These are phyloP conservation scores for Aegilops umbellulata DNA, from an alignment of 176 grass and related monocot genomes.

Conservation along the genomic window DNA sequence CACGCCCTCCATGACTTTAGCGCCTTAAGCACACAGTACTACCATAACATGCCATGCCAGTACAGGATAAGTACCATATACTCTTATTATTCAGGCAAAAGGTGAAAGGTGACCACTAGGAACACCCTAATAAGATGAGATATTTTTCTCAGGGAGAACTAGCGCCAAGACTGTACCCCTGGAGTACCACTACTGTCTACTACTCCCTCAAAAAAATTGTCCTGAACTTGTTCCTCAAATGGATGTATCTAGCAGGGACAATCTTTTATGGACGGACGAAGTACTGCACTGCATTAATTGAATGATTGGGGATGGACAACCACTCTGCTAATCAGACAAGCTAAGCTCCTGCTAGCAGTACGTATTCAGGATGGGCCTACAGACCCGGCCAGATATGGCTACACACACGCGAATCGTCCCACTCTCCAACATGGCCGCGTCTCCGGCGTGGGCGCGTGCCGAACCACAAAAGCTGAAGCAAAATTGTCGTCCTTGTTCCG, in stretches of 20 bases:
- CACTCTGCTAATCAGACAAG: neutral
- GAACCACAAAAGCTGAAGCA: neutral
- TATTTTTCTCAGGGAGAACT: neutral
- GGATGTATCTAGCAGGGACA: too few species aligned
- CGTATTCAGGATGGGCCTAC: neutral
- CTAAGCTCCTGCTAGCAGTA: too few species aligned
- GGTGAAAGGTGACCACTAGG: neutral
- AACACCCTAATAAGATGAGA: too few species aligned
- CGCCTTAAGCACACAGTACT: neutral
- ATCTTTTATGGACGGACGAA: too few species aligned
- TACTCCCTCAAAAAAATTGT: too few species aligned
- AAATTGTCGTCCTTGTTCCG: neutral
- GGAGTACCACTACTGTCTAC: too few species aligned
- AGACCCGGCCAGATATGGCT: neutral
- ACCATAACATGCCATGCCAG: neutral
- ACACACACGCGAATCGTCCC: neutral
- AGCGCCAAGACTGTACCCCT: neutral
- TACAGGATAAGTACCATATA: neutral
- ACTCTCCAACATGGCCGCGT: neutral
- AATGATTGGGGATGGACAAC: neutral
- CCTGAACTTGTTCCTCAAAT: too few species aligned
- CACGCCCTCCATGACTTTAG: neutral
- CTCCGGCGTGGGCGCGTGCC: neutral
- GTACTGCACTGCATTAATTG: neutral
- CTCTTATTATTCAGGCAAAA: too few species aligned